phyloP scores from a whole-genome alignment of 345 rosid species.

The Camelina laxa region DNA sequence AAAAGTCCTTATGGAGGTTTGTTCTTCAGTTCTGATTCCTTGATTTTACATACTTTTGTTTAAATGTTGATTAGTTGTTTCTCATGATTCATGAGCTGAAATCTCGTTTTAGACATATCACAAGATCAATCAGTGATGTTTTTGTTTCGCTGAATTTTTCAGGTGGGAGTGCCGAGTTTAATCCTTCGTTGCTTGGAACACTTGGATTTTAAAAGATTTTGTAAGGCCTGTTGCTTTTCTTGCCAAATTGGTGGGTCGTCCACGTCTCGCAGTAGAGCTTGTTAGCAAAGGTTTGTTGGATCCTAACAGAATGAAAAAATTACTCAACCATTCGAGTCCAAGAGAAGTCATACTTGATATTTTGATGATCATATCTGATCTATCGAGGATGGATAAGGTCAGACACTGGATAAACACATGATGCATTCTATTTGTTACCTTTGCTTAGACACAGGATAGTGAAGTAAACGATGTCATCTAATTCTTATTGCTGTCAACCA shows the following conservation, averaged over 20 bases:
- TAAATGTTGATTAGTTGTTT: neutral
- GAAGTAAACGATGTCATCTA: slow-evolving; percentile 25
- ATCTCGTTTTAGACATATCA: slow-evolving; percentile 4
- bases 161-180: slow-evolving; percentile 78
- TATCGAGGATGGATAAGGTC: slow-evolving; percentile 92
- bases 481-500: slow-evolving; percentile 26
- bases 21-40: slow-evolving; percentile 26
- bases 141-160: slow-evolving; percentile 41
- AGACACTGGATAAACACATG: slow-evolving; percentile 13
- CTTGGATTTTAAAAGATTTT: slow-evolving; percentile 73
- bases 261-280: slow-evolving; percentile 81
- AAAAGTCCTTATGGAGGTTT: slow-evolving; percentile 83
- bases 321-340: slow-evolving; percentile 74
- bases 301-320: slow-evolving; percentile 72
- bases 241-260: slow-evolving; percentile 85
- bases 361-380: slow-evolving; percentile 91
- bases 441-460: slow-evolving; percentile 1
- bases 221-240: slow-evolving; percentile 89
- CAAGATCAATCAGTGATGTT: slow-evolving; percentile 5
- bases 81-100: slow-evolving; percentile 25
- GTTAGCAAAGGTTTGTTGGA: slow-evolving; percentile 85
- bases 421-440: neutral
- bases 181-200: slow-evolving; percentile 82
- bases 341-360: slow-evolving; percentile 80
- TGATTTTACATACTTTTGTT: neutral